Conservation (phyloP, 441 rosid genomes). For the Brassica balearica region DNA sequence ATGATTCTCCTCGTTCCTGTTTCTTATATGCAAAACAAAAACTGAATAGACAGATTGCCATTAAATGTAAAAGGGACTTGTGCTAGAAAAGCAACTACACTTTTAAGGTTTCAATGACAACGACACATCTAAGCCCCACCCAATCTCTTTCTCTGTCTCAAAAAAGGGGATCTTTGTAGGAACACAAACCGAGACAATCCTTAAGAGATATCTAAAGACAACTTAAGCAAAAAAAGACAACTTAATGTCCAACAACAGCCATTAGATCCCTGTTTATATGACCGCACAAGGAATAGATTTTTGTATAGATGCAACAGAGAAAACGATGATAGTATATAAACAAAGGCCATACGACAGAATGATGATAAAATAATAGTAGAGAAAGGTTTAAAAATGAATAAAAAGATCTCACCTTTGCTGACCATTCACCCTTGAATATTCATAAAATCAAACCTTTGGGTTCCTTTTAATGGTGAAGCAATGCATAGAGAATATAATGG, state of each 20-base stretch:
- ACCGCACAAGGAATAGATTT: neutral
- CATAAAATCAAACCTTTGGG: constrained; percentile 6
- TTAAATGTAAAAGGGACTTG: neutral
- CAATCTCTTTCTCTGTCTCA: constrained; percentile 1
- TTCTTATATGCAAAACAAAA: constrained; percentile 1
- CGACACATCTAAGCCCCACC: constrained; percentile 10
- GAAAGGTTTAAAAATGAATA: constrained; percentile 1
- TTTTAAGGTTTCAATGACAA: constrained; percentile 3
- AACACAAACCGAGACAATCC: constrained; percentile 2
- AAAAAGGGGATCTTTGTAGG: constrained; percentile 1
- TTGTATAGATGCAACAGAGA: neutral
- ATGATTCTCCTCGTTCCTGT: neutral
- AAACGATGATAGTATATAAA: constrained; percentile 3
- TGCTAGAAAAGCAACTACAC: neutral
- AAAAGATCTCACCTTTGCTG: constrained; percentile 11
- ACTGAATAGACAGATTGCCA: constrained; percentile 4
- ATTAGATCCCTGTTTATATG: neutral
- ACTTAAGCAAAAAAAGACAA: neutral
- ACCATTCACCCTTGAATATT: constrained; percentile 6
- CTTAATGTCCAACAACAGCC: neutral
- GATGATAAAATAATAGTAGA: constrained; percentile 1
- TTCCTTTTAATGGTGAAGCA: neutral
- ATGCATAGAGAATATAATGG: constrained; percentile 9
- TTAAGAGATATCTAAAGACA: neutral
- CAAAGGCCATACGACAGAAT: neutral